Evolutionary conservation across 306 rosid species (phyloP), one percentile per base, ranked within the genome.

Genomic region (Casuarina equisetifolia): DNA sequence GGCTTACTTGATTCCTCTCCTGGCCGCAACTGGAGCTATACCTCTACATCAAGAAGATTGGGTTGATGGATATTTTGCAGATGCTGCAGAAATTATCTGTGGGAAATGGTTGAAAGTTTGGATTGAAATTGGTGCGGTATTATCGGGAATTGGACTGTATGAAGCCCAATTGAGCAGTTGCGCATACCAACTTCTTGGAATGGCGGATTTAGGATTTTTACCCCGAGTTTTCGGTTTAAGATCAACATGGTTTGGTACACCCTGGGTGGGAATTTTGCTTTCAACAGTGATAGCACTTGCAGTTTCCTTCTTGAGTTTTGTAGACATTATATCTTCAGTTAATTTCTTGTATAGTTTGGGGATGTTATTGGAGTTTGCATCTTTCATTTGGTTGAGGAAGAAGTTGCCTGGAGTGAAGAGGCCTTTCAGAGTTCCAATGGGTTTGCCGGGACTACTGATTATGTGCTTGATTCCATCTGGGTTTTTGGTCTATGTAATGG

Each of bases 331-430:
- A 44, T 90, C 97, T 3, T 84, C 93, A 0, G 92, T 88, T 8
- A 93, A 93, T 78, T 93, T 93, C 74, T 78, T 93, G 88, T 93
- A 91, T 62, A 88, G 98, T 79, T 85, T 93, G 79, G 97, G 98
- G n/a, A 91, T 93, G 98, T 80, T 91, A 40, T 81, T 93, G 85
- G 98, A 93, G 61, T 91, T 91, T 79, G 90, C 93, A 4, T 86
- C 96, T 71, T 91, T 81, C 19, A 81, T 93, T 17, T 83, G 89
- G 82, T 54, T 93, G 79, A 83, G 97, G 57, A 84, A 77, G 67
- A 91, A 91, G 76, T 79, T 81, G 11, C 88, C 91, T 1, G 0
- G 68, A 55, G 36, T 88, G 54, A 85, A 88, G 45, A 85, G 96
- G 68, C 96, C 97, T 8, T 93, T 82, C 63, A 58, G 73, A 70